Evolutionary conservation across 129 eudicot species (phyloP).

Genomic region (Chrysanthemum seticuspe): DNA sequence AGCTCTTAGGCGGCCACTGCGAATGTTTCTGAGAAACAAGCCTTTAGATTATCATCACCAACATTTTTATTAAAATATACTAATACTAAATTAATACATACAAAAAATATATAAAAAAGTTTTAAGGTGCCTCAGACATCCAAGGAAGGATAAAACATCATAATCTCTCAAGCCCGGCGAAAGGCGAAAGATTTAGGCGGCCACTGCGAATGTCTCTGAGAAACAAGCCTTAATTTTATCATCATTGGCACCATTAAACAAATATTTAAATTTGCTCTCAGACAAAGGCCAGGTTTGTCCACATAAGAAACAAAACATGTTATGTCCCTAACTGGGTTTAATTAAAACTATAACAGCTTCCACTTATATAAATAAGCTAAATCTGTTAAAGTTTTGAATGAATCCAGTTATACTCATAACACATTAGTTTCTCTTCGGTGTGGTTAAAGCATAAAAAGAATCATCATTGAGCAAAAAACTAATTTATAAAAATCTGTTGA

Average conservation of each 20-base stretch:
- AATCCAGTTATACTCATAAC: slow-evolving; percentile 2
- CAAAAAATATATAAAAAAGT: no score
- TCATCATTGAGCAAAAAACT: slow-evolving; percentile 74
- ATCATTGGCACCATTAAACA: neutral
- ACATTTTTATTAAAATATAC: no score
- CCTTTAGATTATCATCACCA: slow-evolving; percentile 27
- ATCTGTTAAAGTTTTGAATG: neutral
- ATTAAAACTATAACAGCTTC: slow-evolving; percentile 15
- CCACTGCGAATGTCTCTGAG: slow-evolving; percentile 75
- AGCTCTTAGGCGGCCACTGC: slow-evolving; percentile 43
- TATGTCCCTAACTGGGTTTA: slow-evolving; percentile 22
- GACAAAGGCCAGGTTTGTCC: slow-evolving; percentile 72
- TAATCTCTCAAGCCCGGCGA: no score
- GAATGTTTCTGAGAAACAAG: slow-evolving; percentile 46
- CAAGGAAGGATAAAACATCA: no score
- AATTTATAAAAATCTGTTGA: slow-evolving; percentile 27
- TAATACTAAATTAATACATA: no score
- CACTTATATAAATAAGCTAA: slow-evolving; percentile 5
- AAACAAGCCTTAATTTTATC: slow-evolving; percentile 51
- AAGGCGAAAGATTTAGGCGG: slow-evolving; percentile 26
- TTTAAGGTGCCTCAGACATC: no score
- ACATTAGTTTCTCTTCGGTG: slow-evolving; percentile 58
- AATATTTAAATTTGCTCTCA: slow-evolving; percentile 46
- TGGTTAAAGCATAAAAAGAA: slow-evolving; percentile 87
- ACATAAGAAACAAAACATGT: slow-evolving; percentile 45